Evolutionary conservation across 2,329 filamentous ascomycete genomes (phyloP).

Genomic region (Keithomyces neogunnii): DNA sequence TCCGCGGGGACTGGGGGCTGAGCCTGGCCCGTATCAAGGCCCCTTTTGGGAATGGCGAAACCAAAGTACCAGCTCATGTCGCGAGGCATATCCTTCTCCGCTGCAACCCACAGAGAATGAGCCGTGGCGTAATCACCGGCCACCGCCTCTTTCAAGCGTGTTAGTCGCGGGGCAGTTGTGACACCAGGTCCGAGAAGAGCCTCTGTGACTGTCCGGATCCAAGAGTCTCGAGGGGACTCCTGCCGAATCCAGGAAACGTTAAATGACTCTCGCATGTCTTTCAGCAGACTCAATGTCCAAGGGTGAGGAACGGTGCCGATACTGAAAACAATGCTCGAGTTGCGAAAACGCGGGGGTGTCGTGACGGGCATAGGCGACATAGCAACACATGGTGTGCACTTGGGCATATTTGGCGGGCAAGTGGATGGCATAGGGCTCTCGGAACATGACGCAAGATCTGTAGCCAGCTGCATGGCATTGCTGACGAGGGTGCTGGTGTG

Average conservation of each 20-base stretch:
- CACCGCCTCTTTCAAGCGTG: slow-evolving; percentile 73
- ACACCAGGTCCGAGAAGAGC: slow-evolving; percentile 57
- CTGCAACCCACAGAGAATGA: slow-evolving; percentile 72
- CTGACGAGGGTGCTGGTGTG: slow-evolving; percentile 66
- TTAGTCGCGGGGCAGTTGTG: slow-evolving; percentile 52
- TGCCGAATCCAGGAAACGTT: slow-evolving; percentile 59
- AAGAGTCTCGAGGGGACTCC: slow-evolving; percentile 65
- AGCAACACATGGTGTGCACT: slow-evolving; percentile 64
- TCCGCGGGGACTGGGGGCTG: slow-evolving; percentile 16
- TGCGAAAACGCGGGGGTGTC: slow-evolving; percentile 61
- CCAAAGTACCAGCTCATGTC: slow-evolving; percentile 87
- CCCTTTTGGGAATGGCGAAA: slow-evolving; percentile 61
- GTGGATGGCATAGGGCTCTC: slow-evolving; percentile 62
- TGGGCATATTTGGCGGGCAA: slow-evolving; percentile 73
- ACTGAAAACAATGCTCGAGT: slow-evolving; percentile 65
- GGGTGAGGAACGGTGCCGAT: slow-evolving; percentile 88
- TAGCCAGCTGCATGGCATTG: slow-evolving; percentile 63
- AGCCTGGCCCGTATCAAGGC: slow-evolving; percentile 31
- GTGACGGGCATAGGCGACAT: slow-evolving; percentile 56
- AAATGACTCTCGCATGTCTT: slow-evolving; percentile 50
- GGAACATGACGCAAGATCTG: slow-evolving; percentile 68
- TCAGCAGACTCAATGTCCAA: slow-evolving; percentile 68
- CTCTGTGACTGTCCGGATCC: slow-evolving; percentile 65
- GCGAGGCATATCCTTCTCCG: slow-evolving; percentile 53
- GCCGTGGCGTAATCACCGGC: slow-evolving; percentile 57